Percentiles rank a stretch among this genome's conserved stretches.
phyloP scores from a whole-genome alignment of 2,329 filamentous ascomycete genomes.

The Neofusicoccum umdonicola region DNA sequence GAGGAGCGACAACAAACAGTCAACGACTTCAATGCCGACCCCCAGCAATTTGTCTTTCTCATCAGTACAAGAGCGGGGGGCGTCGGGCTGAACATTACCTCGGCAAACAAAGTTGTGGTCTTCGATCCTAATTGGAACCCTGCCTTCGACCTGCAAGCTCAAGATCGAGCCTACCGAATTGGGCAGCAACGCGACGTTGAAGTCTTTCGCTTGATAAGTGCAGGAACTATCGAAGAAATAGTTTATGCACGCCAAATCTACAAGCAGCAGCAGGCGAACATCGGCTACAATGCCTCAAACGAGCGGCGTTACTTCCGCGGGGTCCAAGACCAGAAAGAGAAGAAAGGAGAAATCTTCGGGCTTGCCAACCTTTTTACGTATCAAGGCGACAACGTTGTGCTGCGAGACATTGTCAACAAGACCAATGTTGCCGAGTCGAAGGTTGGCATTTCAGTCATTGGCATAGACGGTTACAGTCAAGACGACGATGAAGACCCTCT shows the following conservation, averaged over 20 bases:
- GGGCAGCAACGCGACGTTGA: constrained; percentile 91
- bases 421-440: constrained; percentile 94
- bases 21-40: constrained; percentile 86
- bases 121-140: constrained; percentile 99
- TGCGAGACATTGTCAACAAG: constrained; percentile 97
- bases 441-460: constrained; percentile 76
- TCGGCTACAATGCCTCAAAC: constrained; percentile 87
- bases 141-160: constrained; percentile 88
- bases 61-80: constrained; percentile 94
- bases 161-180: constrained; percentile 94
- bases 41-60: constrained; percentile 86
- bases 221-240: constrained; percentile 94
- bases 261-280: constrained; percentile 98
- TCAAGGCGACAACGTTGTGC: constrained; percentile 71
- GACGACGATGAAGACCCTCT: constrained; percentile 42
- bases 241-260: constrained; percentile 97
- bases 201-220: constrained; percentile 86
- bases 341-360: constrained; percentile 93
- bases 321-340: constrained; percentile 76
- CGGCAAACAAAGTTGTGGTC: constrained; percentile 96
- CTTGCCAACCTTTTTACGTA: constrained; percentile 83
- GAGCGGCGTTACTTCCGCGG: constrained; percentile 95
- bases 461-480: constrained; percentile 65
- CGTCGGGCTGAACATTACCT: constrained; percentile 92
- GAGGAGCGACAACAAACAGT: constrained; percentile 80